Evolutionary conservation across 1,284 basidiomycete species (phyloP), one percentile per base, ranked within the genome.

Genomic region (Leccinum subrobustum): DNA sequence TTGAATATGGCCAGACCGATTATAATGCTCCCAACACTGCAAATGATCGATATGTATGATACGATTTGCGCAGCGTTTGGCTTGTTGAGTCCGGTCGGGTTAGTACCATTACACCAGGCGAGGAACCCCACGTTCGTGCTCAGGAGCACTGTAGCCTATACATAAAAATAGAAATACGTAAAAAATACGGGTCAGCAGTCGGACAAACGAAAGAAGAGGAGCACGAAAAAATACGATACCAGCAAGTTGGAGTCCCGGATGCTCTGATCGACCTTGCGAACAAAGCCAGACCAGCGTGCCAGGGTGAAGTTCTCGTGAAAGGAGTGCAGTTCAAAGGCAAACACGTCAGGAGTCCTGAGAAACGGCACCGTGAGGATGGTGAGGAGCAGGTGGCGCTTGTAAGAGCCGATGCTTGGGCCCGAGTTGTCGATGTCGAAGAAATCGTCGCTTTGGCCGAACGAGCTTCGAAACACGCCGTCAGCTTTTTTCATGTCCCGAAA

Each of bases 401-500:
- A 72, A 27, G 72, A 55, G 1, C 57, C 56, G 2, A 62, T 12
- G 0, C 7, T 14, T 6, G 39, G 39, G 8, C 60, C 54, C 2
- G 60, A 63, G 35, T 63, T 58, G 1, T 75, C 68, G 47, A 73
- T 69, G 47, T 74, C 71, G 47, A 72, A 75, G 52, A 67, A 70
- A 35, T 72, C 73, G 51, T 75, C 69, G 2, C 54, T 56, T 60
- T 75, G 70, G 14, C 73, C 72, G 53, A 74, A 74, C 18, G 69
- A 68, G 33, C 68, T 74, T 31, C 60, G 64, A 25, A 75, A 54
- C 2, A 70, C 31, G 2, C 73, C 73, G 1, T 71, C 71, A 16
- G 63, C 70, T 72, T 52, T n/a, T 48, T 48, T 42, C 16, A 37
- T 42, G 39, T 18, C 3, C n/a, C 39, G 9, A 1, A 27, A 47